Base-by-base conservation (phyloP, 1,284 basidiomycete species). In the Naganishia sp. region DNA sequence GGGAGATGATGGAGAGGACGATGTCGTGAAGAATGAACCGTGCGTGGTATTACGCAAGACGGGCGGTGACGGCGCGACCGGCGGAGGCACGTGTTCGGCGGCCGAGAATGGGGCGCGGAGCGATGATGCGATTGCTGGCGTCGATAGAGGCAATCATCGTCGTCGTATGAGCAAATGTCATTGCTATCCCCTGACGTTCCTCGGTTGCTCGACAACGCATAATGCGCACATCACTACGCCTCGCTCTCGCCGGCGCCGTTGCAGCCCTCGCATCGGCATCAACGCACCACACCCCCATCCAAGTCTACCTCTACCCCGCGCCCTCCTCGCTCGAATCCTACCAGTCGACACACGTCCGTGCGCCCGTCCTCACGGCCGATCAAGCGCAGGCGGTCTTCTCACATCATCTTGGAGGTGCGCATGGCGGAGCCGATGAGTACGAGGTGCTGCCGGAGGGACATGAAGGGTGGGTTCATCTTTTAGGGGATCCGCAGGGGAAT, bases 281-380 rank as follows among this genome's bases (percentile, higher is more conserved):
- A 18, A 50, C 52, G 10, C 52, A 55, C 15, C 73, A 73, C 70
- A 70, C 72, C 50, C 74, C 73, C 9, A 67, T 77, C 6, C 78
- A 79, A 71, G 73, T 81, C 56, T 80, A 76, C 70, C 74, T 80
- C 46, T 72, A 78, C 70, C 79, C 79, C 2, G 60, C 75, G 6
- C 78, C 78, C 0, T 65, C 73, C 21, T n/a, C 45, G 7, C 65
- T 61, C 53, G 56, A 57, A 36, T 45, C 64, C 64, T 64, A 69
- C 16, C 64, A 68, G 36, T 48, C 56, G 5, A 50, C 64, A 16
- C 59, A 61, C 48, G 39, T 23, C 3, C 59, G 25, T 23, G 64
- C 69, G 11, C 76, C 77, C 18, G 75, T 77, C 1, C 72, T 81
- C 10, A 68, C 72, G 1, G 68, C 74, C 21, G 72, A 69, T 31